These are phyloP conservation scores for Cotoneaster glaucophyllus DNA, from an alignment of 306 rosid genomes.

Conservation along the genomic window DNA sequence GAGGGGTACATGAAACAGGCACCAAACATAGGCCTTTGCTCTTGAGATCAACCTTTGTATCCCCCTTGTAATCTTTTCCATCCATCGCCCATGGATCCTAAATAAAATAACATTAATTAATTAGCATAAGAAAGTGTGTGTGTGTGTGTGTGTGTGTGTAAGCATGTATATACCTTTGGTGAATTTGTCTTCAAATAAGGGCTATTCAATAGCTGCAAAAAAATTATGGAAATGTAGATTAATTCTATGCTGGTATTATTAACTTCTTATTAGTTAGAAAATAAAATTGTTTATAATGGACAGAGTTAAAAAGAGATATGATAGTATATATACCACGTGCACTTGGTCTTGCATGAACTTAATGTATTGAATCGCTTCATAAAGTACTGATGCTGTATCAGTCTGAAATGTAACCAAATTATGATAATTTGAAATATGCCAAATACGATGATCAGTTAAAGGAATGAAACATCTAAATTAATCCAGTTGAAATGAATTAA, in stretches of 20 bases:
- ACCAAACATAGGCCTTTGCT: constrained; percentile 84
- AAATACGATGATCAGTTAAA: no score
- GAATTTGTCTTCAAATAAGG: constrained; percentile 71
- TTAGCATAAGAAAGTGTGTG: no score
- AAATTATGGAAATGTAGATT: neutral
- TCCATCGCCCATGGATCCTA: constrained; percentile 78
- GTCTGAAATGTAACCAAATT: constrained; percentile 48
- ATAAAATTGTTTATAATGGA: neutral
- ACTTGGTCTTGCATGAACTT: constrained; percentile 90
- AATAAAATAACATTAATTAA: neutral
- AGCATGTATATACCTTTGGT: constrained; percentile 42
- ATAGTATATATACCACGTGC: constrained; percentile 36
- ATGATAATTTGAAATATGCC: neutral
- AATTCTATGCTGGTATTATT: neutral
- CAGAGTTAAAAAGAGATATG: neutral
- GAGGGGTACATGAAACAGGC: constrained; percentile 79
- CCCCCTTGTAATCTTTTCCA: constrained; percentile 49
- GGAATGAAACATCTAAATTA: neutral
- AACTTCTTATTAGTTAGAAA: neutral
- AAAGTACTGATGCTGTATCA: constrained; percentile 89
- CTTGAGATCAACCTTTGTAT: constrained; percentile 45
- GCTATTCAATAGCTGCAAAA: constrained; percentile 62
- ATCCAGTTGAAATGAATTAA: neutral
- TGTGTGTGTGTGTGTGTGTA: neutral
- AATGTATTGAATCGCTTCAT: constrained; percentile 82